Evolutionary conservation across 768 basidiomycete genomes (phyloP), one percentile per base, ranked within the genome.

Genomic region (Rickenella mellea): DNA sequence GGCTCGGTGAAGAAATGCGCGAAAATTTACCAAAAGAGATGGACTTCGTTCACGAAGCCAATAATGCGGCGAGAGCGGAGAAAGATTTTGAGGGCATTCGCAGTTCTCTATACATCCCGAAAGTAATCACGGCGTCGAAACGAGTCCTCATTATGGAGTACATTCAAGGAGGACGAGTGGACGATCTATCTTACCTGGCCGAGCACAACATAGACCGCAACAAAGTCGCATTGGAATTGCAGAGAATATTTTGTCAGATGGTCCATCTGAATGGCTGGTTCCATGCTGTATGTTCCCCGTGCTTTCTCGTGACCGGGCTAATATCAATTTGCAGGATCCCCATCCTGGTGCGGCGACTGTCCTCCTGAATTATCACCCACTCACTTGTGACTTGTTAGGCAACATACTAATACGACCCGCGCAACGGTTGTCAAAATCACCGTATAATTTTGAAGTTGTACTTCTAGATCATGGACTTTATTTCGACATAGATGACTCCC

Each of bases 391-490:
- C 39, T 37, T 39, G 29, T 33, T 53, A 74, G 93, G 93, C 4
- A 98, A 98, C 59, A 68, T 99, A 20, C 69, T 98, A 22, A 96
- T 99, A 35, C 78, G 96, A 42, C 79, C 84, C 1, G 75, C 83
- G 5, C 71, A 73, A 6, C 49, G 55, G 12, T 49, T 47, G 3
- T 84, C 88, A 1, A 72, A 66, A 44, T 90, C 88, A 7, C 87
- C 89, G 0, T 87, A 87, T 63, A 97, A 97, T 57, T 98, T 98
- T 52, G 96, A 99, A 56, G 85, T 97, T 39, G 92, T 89, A 20
- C 71, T 98, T 1, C 68, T 99, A 46, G 96, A 99, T 55, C 93
- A 97, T 50, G 94, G 89, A 4, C 66, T 91, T 14, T 94, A 97
- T 60, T 97, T 97, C 51, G 92, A 96, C 55, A 68, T 99, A 4